Conservation (phyloP, 192 early-diverging fungal genomes). For the Umbelopsis isabellina region DNA sequence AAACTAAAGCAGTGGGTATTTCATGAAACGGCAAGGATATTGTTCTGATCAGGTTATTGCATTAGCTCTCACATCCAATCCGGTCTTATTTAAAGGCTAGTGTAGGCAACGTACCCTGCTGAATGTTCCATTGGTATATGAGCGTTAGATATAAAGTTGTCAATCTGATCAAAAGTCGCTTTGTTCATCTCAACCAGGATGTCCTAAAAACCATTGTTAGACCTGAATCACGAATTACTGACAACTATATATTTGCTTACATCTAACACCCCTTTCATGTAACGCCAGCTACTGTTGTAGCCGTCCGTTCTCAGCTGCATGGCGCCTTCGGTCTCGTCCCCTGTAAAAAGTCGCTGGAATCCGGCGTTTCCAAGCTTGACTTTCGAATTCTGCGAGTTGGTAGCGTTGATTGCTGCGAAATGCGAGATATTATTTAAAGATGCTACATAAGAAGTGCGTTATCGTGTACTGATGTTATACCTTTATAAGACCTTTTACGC, state of each 20-base stretch:
- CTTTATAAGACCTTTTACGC: constrained; percentile 15
- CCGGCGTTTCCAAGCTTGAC: constrained; percentile 45
- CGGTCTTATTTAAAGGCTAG: not conserved
- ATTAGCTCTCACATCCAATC: not conserved
- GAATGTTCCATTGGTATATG: constrained; percentile 43
- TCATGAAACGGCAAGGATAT: constrained; percentile 63
- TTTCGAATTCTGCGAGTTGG: constrained; percentile 19
- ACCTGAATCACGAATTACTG: not conserved
- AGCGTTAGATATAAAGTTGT: constrained; percentile 61
- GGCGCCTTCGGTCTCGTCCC: constrained; percentile 55
- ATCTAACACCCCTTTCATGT: constrained; percentile 48
- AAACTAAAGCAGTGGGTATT: constrained; percentile 72
- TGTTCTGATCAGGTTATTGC: constrained; percentile 33
- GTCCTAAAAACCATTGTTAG: constrained; percentile 31
- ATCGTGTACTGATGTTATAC: not conserved
- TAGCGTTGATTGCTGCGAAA: constrained; percentile 13
- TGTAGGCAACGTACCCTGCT: constrained; percentile 2
- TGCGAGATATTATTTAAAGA: not conserved
- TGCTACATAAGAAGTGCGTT: no score
- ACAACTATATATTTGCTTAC: constrained; percentile 27
- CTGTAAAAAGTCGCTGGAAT: constrained; percentile 63
- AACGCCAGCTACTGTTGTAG: constrained; percentile 59
- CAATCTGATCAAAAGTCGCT: constrained; percentile 55
- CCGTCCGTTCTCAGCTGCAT: constrained; percentile 50
- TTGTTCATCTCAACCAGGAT: constrained; percentile 64